phyloP scores from a whole-genome alignment of 208 protist species.

The Hexamita inflata region DNA sequence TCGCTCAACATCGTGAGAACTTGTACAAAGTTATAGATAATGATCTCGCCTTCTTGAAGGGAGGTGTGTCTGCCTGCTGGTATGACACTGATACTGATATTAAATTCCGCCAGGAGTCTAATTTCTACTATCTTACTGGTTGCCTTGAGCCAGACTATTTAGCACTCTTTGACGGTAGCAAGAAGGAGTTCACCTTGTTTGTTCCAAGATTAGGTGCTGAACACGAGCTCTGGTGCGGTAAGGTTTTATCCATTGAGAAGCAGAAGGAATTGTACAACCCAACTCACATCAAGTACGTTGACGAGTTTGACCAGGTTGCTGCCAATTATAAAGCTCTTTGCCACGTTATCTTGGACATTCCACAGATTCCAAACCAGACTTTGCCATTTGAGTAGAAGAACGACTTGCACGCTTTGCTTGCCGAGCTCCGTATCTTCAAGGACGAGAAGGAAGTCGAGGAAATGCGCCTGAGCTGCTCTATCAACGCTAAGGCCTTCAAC shows the following conservation, averaged over 20 bases:
- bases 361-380: not conserved
- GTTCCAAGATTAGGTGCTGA: not conserved
- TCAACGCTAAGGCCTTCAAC: constrained; percentile 63
- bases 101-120: constrained; percentile 26
- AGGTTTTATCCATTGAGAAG: not conserved
- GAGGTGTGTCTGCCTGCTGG: not conserved
- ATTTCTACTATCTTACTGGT: constrained; percentile 33
- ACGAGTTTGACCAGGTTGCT: not conserved
- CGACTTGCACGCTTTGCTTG: not conserved
- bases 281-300: not conserved
- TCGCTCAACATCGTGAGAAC: not conserved
- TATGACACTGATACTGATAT: constrained; percentile 31
- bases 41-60: not conserved
- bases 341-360: not conserved
- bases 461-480: constrained; percentile 64
- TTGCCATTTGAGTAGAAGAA: not conserved
- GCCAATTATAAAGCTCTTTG: not conserved
- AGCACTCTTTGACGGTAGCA: constrained; percentile 1
- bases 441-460: constrained; percentile 61
- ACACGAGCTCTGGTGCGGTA: constrained; percentile 17
- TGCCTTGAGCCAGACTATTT: constrained; percentile 9
- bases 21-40: not conserved
- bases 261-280: not conserved
- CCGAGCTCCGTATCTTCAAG: constrained; percentile 17
- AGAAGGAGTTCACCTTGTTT: constrained; percentile 2